Evolutionary conservation across 495 filamentous ascomycete species (phyloP).

Genomic region (Patellaria atrata): DNA sequence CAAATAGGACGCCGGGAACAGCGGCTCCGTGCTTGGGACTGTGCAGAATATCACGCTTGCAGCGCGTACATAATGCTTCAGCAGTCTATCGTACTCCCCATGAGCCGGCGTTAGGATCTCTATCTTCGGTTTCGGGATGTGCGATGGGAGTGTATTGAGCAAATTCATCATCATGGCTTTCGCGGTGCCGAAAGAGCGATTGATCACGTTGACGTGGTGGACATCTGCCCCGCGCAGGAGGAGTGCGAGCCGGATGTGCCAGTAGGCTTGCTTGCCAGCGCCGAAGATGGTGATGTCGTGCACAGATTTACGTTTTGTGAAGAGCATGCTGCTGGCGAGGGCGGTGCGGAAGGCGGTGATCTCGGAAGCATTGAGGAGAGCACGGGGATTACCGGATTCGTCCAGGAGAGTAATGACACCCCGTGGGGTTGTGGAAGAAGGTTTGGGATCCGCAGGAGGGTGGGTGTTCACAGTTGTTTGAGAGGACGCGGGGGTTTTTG

Average conservation of each 20-base stretch:
- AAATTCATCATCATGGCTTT: conserved; percentile 42
- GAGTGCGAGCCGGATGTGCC: conserved; percentile 77
- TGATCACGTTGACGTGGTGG: conserved; percentile 65
- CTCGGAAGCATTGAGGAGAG: conserved; percentile 70
- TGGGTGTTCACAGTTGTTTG: no score
- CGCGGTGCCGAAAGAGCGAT: conserved; percentile 51
- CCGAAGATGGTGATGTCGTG: conserved; percentile 74
- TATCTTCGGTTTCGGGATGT: conserved; percentile 40
- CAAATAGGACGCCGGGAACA: conserved; percentile 50
- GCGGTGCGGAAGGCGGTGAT: conserved; percentile 91
- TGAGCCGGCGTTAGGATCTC: conserved; percentile 56
- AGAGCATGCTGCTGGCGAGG: conserved; percentile 58
- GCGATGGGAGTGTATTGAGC: conserved; percentile 24
- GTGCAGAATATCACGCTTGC: conserved; percentile 73
- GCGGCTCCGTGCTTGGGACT: conserved; percentile 44
- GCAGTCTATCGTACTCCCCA: conserved; percentile 50
- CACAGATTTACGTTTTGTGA: conserved; percentile 53
- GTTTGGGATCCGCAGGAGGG: conserved; percentile 13
- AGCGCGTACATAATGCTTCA: conserved; percentile 50
- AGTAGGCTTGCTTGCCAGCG: conserved; percentile 81
- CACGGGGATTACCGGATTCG: conserved; percentile 52
- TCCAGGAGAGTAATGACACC: conserved; percentile 67
- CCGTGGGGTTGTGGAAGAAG: conserved; percentile 47
- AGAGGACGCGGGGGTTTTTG: conserved; percentile 26
- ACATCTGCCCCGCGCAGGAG: conserved; percentile 58